phyloP scores from a whole-genome alignment of 2,329 filamentous ascomycete genomes.

The Arthrinium puccinioides region DNA sequence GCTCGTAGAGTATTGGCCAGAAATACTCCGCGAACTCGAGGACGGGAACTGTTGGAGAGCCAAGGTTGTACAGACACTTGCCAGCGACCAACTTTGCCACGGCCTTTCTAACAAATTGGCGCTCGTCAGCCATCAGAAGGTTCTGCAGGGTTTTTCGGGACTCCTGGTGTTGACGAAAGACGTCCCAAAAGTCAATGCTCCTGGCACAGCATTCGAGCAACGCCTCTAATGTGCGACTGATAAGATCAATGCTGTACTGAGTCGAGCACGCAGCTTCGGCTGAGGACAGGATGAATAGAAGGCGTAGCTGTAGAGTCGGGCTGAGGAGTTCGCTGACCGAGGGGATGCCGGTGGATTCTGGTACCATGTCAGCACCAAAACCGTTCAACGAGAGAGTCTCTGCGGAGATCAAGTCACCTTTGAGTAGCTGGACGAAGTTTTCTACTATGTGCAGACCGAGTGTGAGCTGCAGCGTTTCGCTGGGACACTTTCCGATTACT shows the following conservation, averaged over 20 bases:
- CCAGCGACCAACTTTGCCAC: constrained; percentile 24
- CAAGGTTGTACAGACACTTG: constrained; percentile 11
- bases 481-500: constrained; percentile 37
- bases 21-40: constrained; percentile 36
- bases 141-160: constrained; percentile 21
- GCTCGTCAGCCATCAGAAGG: constrained; percentile 29
- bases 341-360: constrained; percentile 16
- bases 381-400: too few relatives aligned
- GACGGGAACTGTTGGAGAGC: constrained; percentile 20
- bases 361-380: background rate
- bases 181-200: constrained; percentile 30
- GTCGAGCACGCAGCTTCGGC: constrained; percentile 14
- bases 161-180: constrained; percentile 22
- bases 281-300: constrained; percentile 14
- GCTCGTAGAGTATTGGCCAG: constrained; percentile 33
- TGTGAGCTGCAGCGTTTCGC: constrained; percentile 35
- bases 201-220: constrained; percentile 32
- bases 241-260: constrained; percentile 21
- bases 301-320: constrained; percentile 13
- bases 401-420: constrained; percentile 41
- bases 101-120: constrained; percentile 26
- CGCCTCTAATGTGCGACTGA: constrained; percentile 27
- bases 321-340: constrained; percentile 14
- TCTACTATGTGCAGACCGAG: constrained; percentile 50
- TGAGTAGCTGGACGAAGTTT: constrained; percentile 46